Percentiles rank a stretch among this genome's conserved stretches.
Conservation (phyloP, 2,329 filamentous ascomycete genomes). For the Aureobasidium namibiae region DNA sequence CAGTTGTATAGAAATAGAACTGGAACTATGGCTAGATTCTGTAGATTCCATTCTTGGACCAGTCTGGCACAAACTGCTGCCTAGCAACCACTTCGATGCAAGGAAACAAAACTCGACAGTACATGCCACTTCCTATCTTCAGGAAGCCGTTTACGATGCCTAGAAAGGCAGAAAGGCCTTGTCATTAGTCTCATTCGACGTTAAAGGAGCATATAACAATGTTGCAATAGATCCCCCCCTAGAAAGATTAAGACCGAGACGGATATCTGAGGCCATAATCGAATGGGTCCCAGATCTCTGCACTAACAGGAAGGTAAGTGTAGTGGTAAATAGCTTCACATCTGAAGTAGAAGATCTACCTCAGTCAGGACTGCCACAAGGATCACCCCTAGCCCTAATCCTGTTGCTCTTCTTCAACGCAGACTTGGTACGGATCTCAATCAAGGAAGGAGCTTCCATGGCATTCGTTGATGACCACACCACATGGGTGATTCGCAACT, state of each 20-base stretch:
- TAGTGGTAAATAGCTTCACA: neutral
- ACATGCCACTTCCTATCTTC: conserved; percentile 27
- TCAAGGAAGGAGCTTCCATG: conserved; percentile 17
- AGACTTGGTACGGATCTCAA: conserved; percentile 18
- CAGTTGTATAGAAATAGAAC: too few species aligned
- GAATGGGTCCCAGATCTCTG: neutral
- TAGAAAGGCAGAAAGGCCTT: conserved; percentile 25
- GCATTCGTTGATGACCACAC: conserved; percentile 24
- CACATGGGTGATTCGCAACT: conserved; percentile 18
- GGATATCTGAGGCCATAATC: neutral
- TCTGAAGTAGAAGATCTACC: neutral
- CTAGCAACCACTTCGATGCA: conserved; percentile 29
- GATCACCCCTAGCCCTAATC: neutral
- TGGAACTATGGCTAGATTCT: too few species aligned
- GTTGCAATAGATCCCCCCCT: neutral
- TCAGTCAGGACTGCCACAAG: neutral
- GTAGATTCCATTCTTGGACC: too few species aligned
- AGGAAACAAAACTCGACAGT: conserved; percentile 28
- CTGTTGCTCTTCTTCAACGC: conserved; percentile 26
- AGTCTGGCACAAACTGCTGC: too few species aligned
- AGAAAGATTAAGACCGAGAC: neutral
- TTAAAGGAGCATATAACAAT: conserved; percentile 14
- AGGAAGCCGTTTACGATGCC: conserved; percentile 24
- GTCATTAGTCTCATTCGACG: conserved; percentile 31
- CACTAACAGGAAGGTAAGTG: neutral